Evolutionary conservation across 163 green algal genomes (phyloP).

Genomic region (Scenedesmus sp.): DNA sequence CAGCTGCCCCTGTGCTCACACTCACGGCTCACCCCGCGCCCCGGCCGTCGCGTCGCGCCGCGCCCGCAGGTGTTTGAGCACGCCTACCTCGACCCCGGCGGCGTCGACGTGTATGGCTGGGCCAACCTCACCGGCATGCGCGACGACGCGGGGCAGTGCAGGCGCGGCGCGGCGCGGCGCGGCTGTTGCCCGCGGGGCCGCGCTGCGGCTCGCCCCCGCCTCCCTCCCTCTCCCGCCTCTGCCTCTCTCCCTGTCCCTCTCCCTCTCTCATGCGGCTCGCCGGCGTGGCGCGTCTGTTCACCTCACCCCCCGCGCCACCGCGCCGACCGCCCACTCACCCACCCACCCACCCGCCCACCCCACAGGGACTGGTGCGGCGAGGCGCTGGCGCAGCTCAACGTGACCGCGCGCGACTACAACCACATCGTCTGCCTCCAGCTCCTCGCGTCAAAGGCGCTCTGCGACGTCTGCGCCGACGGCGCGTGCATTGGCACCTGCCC

Average conservation of each 20-base stretch:
- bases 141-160: background rate
- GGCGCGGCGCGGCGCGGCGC: background rate
- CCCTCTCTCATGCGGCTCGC: too few species aligned
- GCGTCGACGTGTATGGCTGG: slow-evolving; percentile 45
- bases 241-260: too few species aligned
- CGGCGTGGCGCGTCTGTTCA: too few species aligned
- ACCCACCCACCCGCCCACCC: too few species aligned
- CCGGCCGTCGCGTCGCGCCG: too few species aligned
- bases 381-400: background rate
- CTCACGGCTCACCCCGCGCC: too few species aligned
- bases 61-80: background rate
- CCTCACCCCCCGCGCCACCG: too few species aligned
- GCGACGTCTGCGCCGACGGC: slow-evolving; percentile 4
- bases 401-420: slow-evolving; percentile 13
- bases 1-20: too few species aligned
- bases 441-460: background rate
- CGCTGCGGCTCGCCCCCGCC: too few species aligned
- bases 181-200: background rate
- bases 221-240: too few species aligned
- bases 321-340: too few species aligned
- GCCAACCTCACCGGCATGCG: slow-evolving; percentile 23
- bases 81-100: slow-evolving; percentile 4
- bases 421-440: slow-evolving; percentile 29
- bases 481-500: slow-evolving; percentile 24
- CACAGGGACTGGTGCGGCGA: slow-evolving; percentile 36